Base-by-base conservation (phyloP, 305 asterid genomes). In the Nicotiana rustica region DNA sequence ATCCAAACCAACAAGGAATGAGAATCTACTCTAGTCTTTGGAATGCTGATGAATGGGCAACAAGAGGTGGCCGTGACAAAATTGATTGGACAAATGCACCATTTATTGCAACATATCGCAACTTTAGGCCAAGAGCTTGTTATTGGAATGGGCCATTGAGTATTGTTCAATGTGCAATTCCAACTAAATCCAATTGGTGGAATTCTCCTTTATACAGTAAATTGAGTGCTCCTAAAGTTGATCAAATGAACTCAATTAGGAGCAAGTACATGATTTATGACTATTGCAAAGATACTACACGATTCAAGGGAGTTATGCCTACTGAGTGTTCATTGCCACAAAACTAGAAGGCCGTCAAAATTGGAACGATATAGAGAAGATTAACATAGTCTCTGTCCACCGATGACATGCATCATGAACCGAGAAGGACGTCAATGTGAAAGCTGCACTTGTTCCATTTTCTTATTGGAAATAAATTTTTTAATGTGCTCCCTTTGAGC, bases 41-140 rank as follows among this genome's bases (percentile, higher is more conserved):
- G 98, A 91, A 93, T 82, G 98, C 92, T 3, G 97, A 93, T 80
- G 87, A 90, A 55, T 92, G 98, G 97, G 98, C 98, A 10, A 94
- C 97, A 1, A 88, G 91, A 84, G 90, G 91, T 0, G 97, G 97
- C n/a, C 89, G 83, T n/a, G 98, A 81, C 3, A 94, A 90, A 86
- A 91, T 86, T 17, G 87, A 94, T 57, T 93, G 97, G 98, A 83
- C 19, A 7, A 78, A 81, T 14, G 89, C 94, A 14, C 97, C 97
- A 4, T 93, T 91, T 85, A 15, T 86, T 5, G 93, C 97, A 38
- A 47, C 79, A 29, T 41, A 90, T 49, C 86, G 92, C 17, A 83
- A 60, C 2, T 94, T 93, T 55, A 90, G 88, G 7, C 88, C 91
- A 1, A 87, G 86, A 67, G 92, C 89, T 21, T 92, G 95, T 87